Evolutionary conservation across 768 basidiomycete species (phyloP), one percentile per base, ranked within the genome.

Genomic region (Lactarius sp.): DNA sequence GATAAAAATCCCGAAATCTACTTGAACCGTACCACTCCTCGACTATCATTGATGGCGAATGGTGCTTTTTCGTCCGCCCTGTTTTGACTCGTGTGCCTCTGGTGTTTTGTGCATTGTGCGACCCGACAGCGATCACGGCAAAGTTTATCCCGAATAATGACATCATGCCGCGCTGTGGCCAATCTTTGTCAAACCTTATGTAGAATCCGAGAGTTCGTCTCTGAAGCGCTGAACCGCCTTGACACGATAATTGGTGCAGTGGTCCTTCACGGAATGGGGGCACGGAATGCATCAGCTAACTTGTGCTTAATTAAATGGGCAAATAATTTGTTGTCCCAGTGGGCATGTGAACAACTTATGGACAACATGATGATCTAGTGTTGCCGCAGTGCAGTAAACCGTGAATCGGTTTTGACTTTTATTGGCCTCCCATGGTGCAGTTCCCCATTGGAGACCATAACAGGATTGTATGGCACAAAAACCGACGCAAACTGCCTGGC

Each of bases 1-100:
- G 74, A 80, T 92, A 47, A 91, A 91, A 71, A 73, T 92, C 33
- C 88, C 87, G 0, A 90, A 89, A 74, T 81, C 79, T 42, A 70
- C 78, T 59, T 81, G 69, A 71, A 37, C n/a, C 20, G 36, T 12
- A 27, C 27, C 27, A 27, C 27, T 27, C 27, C 27, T 22, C 22
- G 22, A 22, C 34, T n/a, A 22, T 49, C 22, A 6, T 5, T 13
- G 3, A 55, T 33, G 41, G 8, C 16, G 18, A 27, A 31, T 41
- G 34, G 53, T 50, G 1, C 20, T 10, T n/a, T 46, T 8, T 14
- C 13, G 4, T 37, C 34, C 34, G 12, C 20, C 33, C 60, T 27
- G 49, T 27, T 41, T 14, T 37, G 50, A 34, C 46, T 31, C 8
- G 13, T 20, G 34, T 34, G 10, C 39, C 27, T 33, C 14, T 60